phyloP scores from a whole-genome alignment of 2,329 filamentous ascomycete species.

The Aspergillus ochraceus region DNA sequence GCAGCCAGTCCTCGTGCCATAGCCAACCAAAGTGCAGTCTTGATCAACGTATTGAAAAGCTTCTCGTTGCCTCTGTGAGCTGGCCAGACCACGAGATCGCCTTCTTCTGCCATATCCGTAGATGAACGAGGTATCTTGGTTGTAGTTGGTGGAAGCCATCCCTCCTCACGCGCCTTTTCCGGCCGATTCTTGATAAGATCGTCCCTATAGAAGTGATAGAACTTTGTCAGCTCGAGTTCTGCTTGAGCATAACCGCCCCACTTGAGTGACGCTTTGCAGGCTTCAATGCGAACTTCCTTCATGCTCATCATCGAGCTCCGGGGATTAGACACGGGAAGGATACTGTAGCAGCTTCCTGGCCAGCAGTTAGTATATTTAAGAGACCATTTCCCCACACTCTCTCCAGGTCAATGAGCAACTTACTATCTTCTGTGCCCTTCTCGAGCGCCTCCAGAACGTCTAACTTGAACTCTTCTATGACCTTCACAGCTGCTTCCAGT shows the following conservation, averaged over 20 bases:
- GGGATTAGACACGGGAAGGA: constrained; percentile 10
- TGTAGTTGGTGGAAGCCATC: constrained; percentile 19
- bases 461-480: constrained; percentile 24
- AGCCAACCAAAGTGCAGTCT: constrained; percentile 27
- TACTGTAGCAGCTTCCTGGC: constrained; percentile 17
- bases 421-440: constrained; percentile 15
- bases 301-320: constrained; percentile 17
- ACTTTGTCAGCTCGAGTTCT: constrained; percentile 20
- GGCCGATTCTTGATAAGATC: constrained; percentile 14
- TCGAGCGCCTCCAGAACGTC: constrained; percentile 14
- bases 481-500: constrained; percentile 18
- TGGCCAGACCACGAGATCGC: constrained; percentile 17
- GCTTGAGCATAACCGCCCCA: constrained; percentile 19
- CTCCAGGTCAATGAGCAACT: neutral
- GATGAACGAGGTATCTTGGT: constrained; percentile 13
- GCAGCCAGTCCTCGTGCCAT: constrained; percentile 26
- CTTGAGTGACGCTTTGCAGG: constrained; percentile 18
- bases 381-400: neutral
- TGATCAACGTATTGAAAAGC: constrained; percentile 21
- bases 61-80: constrained; percentile 1
- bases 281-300: constrained; percentile 19
- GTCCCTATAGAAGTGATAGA: constrained; percentile 20
- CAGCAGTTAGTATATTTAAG: neutral
- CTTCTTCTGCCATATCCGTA: constrained; percentile 5
- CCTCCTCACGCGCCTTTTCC: constrained; percentile 15